Evolutionary conservation across 768 basidiomycete genomes (phyloP), one percentile per base, ranked within the genome.

Genomic region (Mycena epipterygia): DNA sequence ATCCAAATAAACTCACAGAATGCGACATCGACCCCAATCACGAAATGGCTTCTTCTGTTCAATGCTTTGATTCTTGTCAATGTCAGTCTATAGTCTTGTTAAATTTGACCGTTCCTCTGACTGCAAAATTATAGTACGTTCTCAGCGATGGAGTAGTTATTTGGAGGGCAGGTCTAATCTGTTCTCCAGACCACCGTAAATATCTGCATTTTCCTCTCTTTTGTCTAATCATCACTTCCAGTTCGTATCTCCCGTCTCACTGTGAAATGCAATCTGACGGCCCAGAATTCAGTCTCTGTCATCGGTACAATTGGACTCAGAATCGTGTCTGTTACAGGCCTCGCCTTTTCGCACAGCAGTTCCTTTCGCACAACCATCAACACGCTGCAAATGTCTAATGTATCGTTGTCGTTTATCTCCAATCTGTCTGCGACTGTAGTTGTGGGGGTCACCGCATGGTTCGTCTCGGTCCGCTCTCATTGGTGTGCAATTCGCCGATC

Each of bases 81-180:
- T 21, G 49, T 63, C 5, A 29, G 33, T 52, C 30, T 17, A 5
- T n/a, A 14, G 29, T 37, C 35, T 35, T 23, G 33, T 30, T 25
- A 16, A 37, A 23, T 14, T 16, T 25, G 19, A 46, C 1, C 30
- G 12, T 63, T 4, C 16, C 25, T 52, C 25, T 56, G 21, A 42
- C 29, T 53, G 7, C 25, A 29, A 17, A 19, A 25, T 23, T 23
- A 2, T 27, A 70, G 68, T 70, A 70, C 23, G 56, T 69, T 11
- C 29, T 69, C n/a, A 57, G 61, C 33, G 68, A 69, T 25, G 60
- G 61, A 19, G 61, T 69, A 11, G 68, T 70, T 17, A 33, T 64
- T 2, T 70, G 68, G 68, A 29, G 68, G 25, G 68, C 68, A 25
- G 32, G 68, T 23, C 37, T 70, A 5, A 63, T 70, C 39, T 64